A percentile compares a stretch with the other conserved stretches of the same genome.
phyloP scores from a whole-genome alignment of 1,139 yeast species.

The Hansenula sp. region DNA sequence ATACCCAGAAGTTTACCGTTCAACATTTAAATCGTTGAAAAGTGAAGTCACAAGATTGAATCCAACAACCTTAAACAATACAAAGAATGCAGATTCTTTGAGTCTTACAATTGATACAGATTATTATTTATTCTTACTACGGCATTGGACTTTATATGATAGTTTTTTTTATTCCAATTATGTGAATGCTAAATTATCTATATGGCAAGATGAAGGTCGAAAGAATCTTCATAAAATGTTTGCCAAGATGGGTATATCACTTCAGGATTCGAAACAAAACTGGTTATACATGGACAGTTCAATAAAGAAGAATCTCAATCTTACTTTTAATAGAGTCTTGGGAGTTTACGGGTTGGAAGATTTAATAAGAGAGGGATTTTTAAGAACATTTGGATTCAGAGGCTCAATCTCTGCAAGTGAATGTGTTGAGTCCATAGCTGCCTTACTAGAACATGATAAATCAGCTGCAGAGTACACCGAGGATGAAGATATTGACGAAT shows the following conservation, averaged over 20 bases:
- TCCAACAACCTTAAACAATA: slow-evolving; percentile 30
- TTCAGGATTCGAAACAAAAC: slow-evolving; percentile 82
- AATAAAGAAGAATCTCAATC: slow-evolving; percentile 68
- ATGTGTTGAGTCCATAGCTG: slow-evolving; percentile 83
- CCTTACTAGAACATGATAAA: slow-evolving; percentile 67
- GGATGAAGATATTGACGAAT: slow-evolving; percentile 36
- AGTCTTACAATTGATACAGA: slow-evolving; percentile 72
- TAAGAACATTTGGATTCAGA: slow-evolving; percentile 79
- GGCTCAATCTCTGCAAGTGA: slow-evolving; percentile 92
- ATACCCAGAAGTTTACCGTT: slow-evolving; percentile 73
- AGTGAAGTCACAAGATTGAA: slow-evolving; percentile 80
- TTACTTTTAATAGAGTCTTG: slow-evolving; percentile 65
- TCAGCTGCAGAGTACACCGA: slow-evolving; percentile 24
- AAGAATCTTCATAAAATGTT: slow-evolving; percentile 84
- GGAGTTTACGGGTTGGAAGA: slow-evolving; percentile 81
- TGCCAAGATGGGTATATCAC: slow-evolving; percentile 94
- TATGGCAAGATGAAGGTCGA: slow-evolving; percentile 92
- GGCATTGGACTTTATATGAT: slow-evolving; percentile 93
- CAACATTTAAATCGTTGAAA: slow-evolving; percentile 65
- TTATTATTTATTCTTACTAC: slow-evolving; percentile 76
- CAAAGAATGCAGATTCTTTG: slow-evolving; percentile 60
- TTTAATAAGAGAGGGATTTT: slow-evolving; percentile 79
- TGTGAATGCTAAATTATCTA: slow-evolving; percentile 77
- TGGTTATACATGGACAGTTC: slow-evolving; percentile 89
- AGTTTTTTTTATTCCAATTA: slow-evolving; percentile 86